phyloP scores from a whole-genome alignment of 1,284 basidiomycete genomes.

The Cryptococcus hybrid region DNA sequence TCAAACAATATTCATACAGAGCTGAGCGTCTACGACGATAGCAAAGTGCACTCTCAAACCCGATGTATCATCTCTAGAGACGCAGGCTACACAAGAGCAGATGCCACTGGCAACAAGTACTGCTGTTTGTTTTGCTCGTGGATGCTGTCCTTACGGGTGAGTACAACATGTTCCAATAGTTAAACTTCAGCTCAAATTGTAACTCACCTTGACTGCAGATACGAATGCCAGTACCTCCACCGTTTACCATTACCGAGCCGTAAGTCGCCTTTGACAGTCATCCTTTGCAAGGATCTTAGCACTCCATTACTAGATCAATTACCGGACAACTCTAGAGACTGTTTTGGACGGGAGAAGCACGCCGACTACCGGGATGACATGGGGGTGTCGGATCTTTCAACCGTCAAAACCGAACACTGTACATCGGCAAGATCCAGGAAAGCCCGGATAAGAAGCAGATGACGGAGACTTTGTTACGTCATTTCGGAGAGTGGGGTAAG shows the following conservation, averaged over 20 bases:
- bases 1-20: conserved; percentile 5
- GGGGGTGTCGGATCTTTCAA: conserved; percentile 98
- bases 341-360: conserved; percentile 96
- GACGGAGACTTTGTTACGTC: conserved; percentile 81
- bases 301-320: conserved; percentile 52
- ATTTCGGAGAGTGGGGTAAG: conserved; percentile 98
- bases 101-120: conserved; percentile 87
- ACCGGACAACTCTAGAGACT: conserved; percentile 91
- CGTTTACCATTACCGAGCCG: conserved; percentile 68
- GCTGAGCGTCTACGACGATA: conserved; percentile 38
- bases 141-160: conserved; percentile 91
- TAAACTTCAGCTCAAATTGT: neutral
- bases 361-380: conserved; percentile 98
- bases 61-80: conserved; percentile 87
- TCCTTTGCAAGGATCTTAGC: neutral
- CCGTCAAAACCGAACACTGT: conserved; percentile 89
- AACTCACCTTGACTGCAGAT: conserved; percentile 45
- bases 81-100: conserved; percentile 87
- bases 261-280: conserved; percentile 23
- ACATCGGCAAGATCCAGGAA: conserved; percentile 92
- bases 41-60: conserved; percentile 71
- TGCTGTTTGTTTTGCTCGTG: conserved; percentile 92
- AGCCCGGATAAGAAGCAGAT: conserved; percentile 82
- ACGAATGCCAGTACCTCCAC: conserved; percentile 95
- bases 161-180: conserved; percentile 9